These are phyloP conservation scores for Colletotrichum cuscutae DNA, from an alignment of 2,329 filamentous ascomycete species.

Conservation along the genomic window DNA sequence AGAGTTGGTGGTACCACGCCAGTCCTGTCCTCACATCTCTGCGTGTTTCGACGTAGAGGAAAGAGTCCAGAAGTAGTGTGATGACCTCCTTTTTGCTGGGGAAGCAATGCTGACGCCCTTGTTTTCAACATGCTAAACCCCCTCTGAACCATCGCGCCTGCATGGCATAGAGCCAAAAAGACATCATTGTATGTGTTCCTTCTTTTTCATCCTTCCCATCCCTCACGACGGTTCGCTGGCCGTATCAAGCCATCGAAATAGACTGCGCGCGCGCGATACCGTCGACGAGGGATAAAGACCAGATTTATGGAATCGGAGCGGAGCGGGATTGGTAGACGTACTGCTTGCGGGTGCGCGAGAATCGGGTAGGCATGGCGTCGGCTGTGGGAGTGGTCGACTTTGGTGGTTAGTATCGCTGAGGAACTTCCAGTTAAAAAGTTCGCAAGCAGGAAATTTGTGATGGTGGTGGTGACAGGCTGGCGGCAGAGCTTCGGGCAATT, in stretches of 20 bases:
- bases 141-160: constrained; percentile 3
- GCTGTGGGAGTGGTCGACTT: constrained; percentile 38
- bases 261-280: neutral
- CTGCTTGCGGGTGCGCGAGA: constrained; percentile 82
- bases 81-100: constrained; percentile 3
- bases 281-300: constrained; percentile 27
- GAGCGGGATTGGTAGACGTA: constrained; percentile 56
- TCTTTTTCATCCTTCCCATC: neutral
- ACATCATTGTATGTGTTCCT: neutral
- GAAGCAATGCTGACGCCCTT: constrained; percentile 18
- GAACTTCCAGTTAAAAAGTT: constrained; percentile 44
- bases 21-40: neutral
- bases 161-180: neutral
- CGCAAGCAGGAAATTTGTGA: constrained; percentile 44
- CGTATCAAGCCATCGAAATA: constrained; percentile 28
- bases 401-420: constrained; percentile 48
- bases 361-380: constrained; percentile 68
- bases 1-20: constrained; percentile 1
- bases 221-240: constrained; percentile 23
- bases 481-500: constrained; percentile 45
- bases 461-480: constrained; percentile 52
- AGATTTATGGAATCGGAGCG: constrained; percentile 3
- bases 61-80: neutral
- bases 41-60: neutral
- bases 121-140: constrained; percentile 13